phyloP scores from a whole-genome alignment of 345 rosid species.

The Draba incana region DNA sequence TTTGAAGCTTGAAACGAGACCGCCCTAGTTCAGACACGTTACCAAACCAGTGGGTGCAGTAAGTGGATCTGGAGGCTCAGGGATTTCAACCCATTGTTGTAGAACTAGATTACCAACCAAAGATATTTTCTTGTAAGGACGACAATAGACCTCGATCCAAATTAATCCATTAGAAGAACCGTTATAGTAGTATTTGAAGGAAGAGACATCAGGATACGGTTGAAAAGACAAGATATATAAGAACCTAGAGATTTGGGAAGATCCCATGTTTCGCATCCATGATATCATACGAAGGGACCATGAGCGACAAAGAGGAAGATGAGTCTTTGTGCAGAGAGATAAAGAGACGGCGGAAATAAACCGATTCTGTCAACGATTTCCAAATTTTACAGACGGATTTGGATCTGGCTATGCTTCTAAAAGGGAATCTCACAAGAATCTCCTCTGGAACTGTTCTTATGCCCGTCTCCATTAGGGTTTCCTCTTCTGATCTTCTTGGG shows the following conservation, averaged over 20 bases:
- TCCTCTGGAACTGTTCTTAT: conserved; percentile 6
- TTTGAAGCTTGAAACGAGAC: conserved; percentile 21
- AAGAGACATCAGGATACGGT: background rate
- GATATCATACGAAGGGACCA: conserved; percentile 13
- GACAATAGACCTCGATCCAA: background rate
- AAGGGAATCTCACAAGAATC: background rate
- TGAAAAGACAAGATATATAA: background rate
- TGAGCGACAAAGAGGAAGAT: conserved; percentile 24
- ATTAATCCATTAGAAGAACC: conserved; percentile 25
- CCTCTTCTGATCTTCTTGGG: too few relatives aligned
- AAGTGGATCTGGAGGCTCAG: conserved; percentile 5
- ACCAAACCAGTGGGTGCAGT: conserved; percentile 1
- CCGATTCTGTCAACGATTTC: conserved; percentile 10
- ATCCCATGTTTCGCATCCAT: conserved; percentile 24
- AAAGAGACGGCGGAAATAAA: background rate
- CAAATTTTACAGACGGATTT: conserved; percentile 10
- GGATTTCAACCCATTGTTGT: conserved; percentile 24
- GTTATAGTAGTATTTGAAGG: too few relatives aligned
- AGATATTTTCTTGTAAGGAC: background rate
- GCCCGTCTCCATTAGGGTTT: too few relatives aligned
- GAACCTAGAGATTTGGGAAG: conserved; percentile 10
- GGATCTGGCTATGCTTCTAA: conserved; percentile 17
- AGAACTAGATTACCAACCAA: conserved; percentile 30
- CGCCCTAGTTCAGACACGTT: conserved; percentile 4
- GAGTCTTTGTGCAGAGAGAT: conserved; percentile 1